Conservation (phyloP, 495 filamentous ascomycete genomes). For the Podospora pseudocomata region DNA sequence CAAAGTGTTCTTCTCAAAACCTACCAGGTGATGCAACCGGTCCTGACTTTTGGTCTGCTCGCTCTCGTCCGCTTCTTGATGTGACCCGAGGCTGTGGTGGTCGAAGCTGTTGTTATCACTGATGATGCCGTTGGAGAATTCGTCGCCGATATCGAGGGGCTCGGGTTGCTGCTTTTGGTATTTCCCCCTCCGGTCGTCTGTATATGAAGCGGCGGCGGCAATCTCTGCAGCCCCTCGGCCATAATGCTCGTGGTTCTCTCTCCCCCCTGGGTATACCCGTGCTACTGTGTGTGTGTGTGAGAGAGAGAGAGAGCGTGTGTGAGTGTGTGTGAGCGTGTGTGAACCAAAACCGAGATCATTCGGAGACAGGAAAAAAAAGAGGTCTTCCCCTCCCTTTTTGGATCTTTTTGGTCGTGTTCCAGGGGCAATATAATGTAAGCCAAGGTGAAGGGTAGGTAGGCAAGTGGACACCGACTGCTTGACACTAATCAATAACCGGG, state of each 20-base stretch:
- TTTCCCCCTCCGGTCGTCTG: background rate
- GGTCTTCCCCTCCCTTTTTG: background rate
- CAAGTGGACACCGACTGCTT: background rate
- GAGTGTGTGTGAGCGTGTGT: background rate
- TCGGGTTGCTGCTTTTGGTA: background rate
- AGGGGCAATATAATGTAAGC: background rate
- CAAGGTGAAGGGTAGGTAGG: background rate
- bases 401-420: background rate
- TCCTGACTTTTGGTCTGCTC: slow-evolving; percentile 35
- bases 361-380: background rate
- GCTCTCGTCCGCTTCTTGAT: slow-evolving; percentile 31
- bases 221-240: background rate
- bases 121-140: background rate
- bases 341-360: background rate
- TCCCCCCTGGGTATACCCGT: too few relatives aligned
- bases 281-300: too few relatives aligned
- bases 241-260: background rate
- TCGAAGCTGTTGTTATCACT: background rate
- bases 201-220: background rate
- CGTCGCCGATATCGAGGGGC: background rate
- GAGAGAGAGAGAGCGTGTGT: too few relatives aligned
- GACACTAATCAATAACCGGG: background rate
- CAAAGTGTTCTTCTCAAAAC: background rate
- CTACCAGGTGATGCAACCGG: slow-evolving; percentile 35
- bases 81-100: slow-evolving; percentile 2